Base-by-base conservation (phyloP, 2,329 filamentous ascomycete genomes). In the Aspergillus ochraceoroseus region DNA sequence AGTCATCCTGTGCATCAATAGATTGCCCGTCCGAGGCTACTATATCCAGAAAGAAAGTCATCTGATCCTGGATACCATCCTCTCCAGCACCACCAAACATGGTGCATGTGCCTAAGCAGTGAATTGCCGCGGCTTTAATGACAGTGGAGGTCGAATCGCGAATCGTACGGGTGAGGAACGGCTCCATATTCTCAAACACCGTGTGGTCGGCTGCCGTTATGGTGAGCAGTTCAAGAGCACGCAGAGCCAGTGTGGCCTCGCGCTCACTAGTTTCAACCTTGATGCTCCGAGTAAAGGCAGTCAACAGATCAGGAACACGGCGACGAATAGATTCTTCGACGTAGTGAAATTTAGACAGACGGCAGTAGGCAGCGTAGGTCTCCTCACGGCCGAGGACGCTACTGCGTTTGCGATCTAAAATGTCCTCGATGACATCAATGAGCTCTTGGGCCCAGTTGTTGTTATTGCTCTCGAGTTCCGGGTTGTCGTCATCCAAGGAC, bases 361-460 rank as follows among this genome's bases (percentile, higher is more conserved):
- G 75, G 27, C 75, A 73, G 59, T 82, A 87, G 1, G 71, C 71
- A 30, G 68, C 69, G 33, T 88, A 68, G 19, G 74, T 75, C 27
- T 77, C 71, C 54, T 87, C 83, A 37, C 87, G 79, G 14, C 80
- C 79, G 47, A 85, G 77, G 15, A 75, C 77, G 50, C 81, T 87
- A 63, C 82, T 87, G 50, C 83, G 80, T 72, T 94, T 94, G 54
- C 85, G 81, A 52, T 85, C 79, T 39, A 83, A 72, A 18, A 94
- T 76, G 51, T 85, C 80, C 32, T 82, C 73, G 47, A 94, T 80
- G 43, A 82, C 77, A 47, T 81, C 75, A 18, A 74, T 70, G 22
- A 89, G 66, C 41, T 78, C 74, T 11, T 76, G 67, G 31, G 79
- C 75, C 76, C 84, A 85, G 13, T 70, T 69, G 17, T 74, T 73